Conservation (phyloP, 2,329 filamentous ascomycete species). For the Fusarium torreyae region DNA sequence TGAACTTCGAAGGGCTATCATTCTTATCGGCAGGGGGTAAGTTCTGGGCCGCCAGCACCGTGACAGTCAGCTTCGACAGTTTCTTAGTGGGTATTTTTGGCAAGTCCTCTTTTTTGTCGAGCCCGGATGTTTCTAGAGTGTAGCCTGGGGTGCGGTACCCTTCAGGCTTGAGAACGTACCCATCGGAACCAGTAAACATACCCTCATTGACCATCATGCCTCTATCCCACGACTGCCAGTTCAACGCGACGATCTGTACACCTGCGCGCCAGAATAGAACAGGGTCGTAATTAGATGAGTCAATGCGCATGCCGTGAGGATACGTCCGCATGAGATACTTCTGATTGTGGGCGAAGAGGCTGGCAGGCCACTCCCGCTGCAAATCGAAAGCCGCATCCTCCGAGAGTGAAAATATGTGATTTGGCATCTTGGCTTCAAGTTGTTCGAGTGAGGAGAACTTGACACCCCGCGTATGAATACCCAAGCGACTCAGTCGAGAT, state of each 20-base stretch:
- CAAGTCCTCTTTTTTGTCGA: not conserved
- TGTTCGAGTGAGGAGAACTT: slow-evolving; percentile 14
- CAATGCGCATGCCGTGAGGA: slow-evolving; percentile 81
- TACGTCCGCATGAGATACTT: slow-evolving; percentile 91
- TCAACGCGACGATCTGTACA: slow-evolving; percentile 96
- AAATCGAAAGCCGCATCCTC: slow-evolving; percentile 79
- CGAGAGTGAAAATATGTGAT: slow-evolving; percentile 88
- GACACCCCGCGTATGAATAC: slow-evolving; percentile 17
- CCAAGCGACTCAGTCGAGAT: slow-evolving; percentile 6
- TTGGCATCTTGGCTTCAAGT: slow-evolving; percentile 64
- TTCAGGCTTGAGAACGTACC: slow-evolving; percentile 87
- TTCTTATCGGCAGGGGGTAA: not conserved
- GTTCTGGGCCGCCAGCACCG: slow-evolving; percentile 17
- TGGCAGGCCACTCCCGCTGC: slow-evolving; percentile 74
- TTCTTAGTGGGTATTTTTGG: slow-evolving; percentile 3
- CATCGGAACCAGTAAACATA: slow-evolving; percentile 90
- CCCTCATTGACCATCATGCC: slow-evolving; percentile 97
- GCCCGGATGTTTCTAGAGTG: not conserved
- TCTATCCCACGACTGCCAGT: slow-evolving; percentile 95
- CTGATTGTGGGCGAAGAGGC: slow-evolving; percentile 87
- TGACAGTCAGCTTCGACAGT: not conserved
- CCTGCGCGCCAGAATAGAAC: slow-evolving; percentile 91
- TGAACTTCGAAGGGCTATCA: slow-evolving; percentile 13
- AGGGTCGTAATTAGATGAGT: slow-evolving; percentile 93
- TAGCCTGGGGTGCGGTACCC: slow-evolving; percentile 64